Conservation (phyloP, 768 basidiomycete genomes). For the Leccinum imitatum region DNA sequence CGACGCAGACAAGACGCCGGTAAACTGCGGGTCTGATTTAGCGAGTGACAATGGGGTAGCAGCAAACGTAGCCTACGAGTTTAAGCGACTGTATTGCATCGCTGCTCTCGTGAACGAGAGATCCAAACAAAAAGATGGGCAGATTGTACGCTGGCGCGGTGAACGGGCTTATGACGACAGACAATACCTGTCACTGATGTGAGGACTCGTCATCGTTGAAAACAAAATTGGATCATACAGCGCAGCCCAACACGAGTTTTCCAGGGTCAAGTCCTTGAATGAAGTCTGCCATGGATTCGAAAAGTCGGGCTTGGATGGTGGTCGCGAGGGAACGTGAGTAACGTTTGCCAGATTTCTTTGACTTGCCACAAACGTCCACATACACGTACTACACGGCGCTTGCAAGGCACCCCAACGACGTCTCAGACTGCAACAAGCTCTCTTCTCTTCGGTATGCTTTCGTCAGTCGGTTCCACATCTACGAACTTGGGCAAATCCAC, state of each 20-base stretch:
- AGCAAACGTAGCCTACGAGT: conserved; percentile 40
- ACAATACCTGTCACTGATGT: conserved; percentile 47
- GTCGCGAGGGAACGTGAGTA: conserved; percentile 11
- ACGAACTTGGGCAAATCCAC: no score
- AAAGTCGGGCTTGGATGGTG: not conserved
- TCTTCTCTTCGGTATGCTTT: not conserved
- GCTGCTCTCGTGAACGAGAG: conserved; percentile 65
- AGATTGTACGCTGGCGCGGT: conserved; percentile 71
- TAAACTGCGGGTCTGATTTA: conserved; percentile 47
- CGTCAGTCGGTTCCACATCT: no score
- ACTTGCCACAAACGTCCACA: no score
- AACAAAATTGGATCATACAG: conserved; percentile 41
- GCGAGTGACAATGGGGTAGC: not conserved
- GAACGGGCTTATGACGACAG: conserved; percentile 58
- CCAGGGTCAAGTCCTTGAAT: conserved; percentile 69
- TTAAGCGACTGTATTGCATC: conserved; percentile 67
- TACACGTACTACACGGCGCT: no score
- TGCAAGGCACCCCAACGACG: not conserved
- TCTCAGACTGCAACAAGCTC: not conserved
- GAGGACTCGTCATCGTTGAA: not conserved
- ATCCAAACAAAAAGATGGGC: conserved; percentile 79
- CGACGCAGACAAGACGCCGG: conserved; percentile 60
- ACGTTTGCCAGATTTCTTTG: not conserved
- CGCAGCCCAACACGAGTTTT: conserved; percentile 62
- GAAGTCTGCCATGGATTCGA: conserved; percentile 55